Conservation (phyloP, 2,329 filamentous ascomycete genomes). For the Cordyceps cateniannulata region DNA sequence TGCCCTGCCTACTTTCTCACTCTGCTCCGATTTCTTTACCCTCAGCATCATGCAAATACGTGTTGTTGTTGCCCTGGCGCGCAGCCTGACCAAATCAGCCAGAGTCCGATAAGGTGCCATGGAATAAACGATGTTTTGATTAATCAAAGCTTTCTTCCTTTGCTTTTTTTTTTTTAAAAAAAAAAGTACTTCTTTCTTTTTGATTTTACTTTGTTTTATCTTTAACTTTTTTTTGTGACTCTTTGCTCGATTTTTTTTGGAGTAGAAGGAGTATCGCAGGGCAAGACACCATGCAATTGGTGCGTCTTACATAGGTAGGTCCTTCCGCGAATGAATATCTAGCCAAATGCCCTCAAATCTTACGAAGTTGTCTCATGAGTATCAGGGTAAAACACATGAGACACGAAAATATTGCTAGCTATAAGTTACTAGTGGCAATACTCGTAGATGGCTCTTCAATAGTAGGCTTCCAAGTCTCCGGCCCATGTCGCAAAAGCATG, state of each 20-base stretch:
- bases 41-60: neutral
- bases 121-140: neutral
- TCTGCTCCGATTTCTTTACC: neutral
- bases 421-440: too few relatives aligned
- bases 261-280: too few relatives aligned
- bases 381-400: too few relatives aligned
- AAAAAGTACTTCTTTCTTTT: too few relatives aligned
- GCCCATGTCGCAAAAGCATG: neutral
- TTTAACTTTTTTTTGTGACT: too few relatives aligned
- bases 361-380: too few relatives aligned
- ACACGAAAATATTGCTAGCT: too few relatives aligned
- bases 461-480: neutral
- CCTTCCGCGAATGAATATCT: too few relatives aligned
- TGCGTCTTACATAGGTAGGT: too few relatives aligned
- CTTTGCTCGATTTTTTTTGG: neutral
- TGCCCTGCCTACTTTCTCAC: neutral
- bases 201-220: neutral
- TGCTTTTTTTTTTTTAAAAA: neutral
- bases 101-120: neutral
- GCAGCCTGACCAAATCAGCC: neutral
- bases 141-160: neutral
- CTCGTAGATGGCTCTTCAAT: too few relatives aligned
- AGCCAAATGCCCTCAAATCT: too few relatives aligned
- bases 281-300: too few relatives aligned
- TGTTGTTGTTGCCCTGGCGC: neutral